Percentiles rank a stretch among this genome's conserved stretches.
These are phyloP conservation scores for Friedmanniomyces simplex DNA, from an alignment of 495 filamentous ascomycete species.

Conservation along the genomic window DNA sequence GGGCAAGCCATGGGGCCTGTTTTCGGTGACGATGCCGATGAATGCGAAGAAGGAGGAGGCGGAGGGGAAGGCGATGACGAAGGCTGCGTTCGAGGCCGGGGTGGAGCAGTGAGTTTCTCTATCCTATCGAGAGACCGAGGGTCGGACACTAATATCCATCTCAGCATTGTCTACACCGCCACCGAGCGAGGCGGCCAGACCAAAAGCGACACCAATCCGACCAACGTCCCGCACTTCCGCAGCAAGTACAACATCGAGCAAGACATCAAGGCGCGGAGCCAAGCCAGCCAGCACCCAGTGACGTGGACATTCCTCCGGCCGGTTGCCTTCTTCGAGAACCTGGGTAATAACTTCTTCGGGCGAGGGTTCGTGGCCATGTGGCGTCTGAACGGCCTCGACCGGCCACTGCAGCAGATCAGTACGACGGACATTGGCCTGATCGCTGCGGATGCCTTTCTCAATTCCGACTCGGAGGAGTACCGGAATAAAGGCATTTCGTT, in stretches of 20 bases:
- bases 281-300: background rate
- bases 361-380: constrained; percentile 20
- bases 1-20: constrained; percentile 29
- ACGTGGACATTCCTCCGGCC: constrained; percentile 32
- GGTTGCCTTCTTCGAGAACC: constrained; percentile 37
- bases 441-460: constrained; percentile 29
- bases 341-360: constrained; percentile 26
- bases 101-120: constrained; percentile 7
- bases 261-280: constrained; percentile 7
- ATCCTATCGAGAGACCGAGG: no score
- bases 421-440: constrained; percentile 34
- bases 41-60: constrained; percentile 11
- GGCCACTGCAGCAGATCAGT: constrained; percentile 21
- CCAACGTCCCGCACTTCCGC: constrained; percentile 17
- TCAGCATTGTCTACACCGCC: constrained; percentile 18
- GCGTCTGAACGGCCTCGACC: constrained; percentile 13
- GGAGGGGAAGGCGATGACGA: constrained; percentile 17
- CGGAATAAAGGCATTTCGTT: constrained; percentile 18
- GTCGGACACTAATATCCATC: background rate
- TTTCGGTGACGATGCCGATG: constrained; percentile 21
- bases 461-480: constrained; percentile 9
- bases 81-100: constrained; percentile 14
- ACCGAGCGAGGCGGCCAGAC: constrained; percentile 19
- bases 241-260: constrained; percentile 20
- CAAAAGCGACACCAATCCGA: constrained; percentile 15